Evolutionary conservation across 2,329 filamentous ascomycete genomes (phyloP), one percentile per base, ranked within the genome.

Genomic region (Ascochyta clinopodiicola): DNA sequence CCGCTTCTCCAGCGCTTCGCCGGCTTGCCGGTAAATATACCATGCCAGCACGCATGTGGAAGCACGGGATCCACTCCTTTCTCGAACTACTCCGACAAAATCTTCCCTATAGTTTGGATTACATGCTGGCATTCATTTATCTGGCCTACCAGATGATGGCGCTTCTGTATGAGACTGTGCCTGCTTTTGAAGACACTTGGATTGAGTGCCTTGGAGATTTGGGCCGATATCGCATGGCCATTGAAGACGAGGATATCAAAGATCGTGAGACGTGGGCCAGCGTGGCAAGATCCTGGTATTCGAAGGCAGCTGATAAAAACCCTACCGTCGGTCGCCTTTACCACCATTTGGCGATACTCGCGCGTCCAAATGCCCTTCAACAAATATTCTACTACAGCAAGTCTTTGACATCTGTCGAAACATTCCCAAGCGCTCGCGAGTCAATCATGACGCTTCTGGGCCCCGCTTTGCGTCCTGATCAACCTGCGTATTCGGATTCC

Each of bases 31-130:
- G 84, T 0, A 95, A 95, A 58, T 96, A 96, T 64, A 87, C 87
- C 0, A 97, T 98, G 91, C 93, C 94, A 0, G 92, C 91, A 0
- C 81, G 94, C 0, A 95, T 98, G 90, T 98, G 95, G 95, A 83
- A 91, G 0, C 91, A 96, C 64, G 94, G 91, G 0, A 97, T 98
- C 3, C 92, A 96, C 69, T 88, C 86, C 0, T 95, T 95, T 53
- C 80, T 96, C 0, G 91, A 96, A 62, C 73, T 96, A 0, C 65
- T 77, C 4, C 69, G 73, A 0, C 86, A 91, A 61, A 84, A 88
- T 2, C 78, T 96, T 0, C 94, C 93, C 0, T 82, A 81, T 0
- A 92, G 90, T 1, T 77, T 92, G 0, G 93, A 97, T 44, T 90
- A 96, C 51, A 97, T 98, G 92, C 78, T 96, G 0, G 87, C 88